These are phyloP conservation scores for Bacidia rubella DNA, from an alignment of 495 filamentous ascomycete species.

Conservation along the genomic window DNA sequence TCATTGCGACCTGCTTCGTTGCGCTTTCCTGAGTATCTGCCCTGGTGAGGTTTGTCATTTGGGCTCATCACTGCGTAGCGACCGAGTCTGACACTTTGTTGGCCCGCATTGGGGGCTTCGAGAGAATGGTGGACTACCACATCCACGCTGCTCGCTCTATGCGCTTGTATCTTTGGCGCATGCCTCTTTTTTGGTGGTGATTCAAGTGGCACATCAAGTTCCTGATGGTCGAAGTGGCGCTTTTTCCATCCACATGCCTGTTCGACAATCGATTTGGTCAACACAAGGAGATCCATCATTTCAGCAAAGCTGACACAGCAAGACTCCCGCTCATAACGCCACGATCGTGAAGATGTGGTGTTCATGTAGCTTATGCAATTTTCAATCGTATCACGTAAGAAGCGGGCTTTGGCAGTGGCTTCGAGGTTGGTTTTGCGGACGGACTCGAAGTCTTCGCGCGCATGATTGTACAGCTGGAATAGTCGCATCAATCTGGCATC, in stretches of 20 bases:
- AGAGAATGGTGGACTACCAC: too few relatives aligned
- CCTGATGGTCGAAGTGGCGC: constrained; percentile 27
- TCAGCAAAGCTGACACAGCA: constrained; percentile 18
- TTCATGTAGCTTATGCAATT: constrained; percentile 28
- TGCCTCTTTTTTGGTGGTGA: background rate
- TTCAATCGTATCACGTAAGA: constrained; percentile 37
- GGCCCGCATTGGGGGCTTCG: too few relatives aligned
- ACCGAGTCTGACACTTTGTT: too few relatives aligned
- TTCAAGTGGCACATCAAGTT: background rate
- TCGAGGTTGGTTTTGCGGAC: constrained; percentile 13
- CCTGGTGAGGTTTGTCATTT: too few relatives aligned
- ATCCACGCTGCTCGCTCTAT: too few relatives aligned
- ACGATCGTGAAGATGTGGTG: too few relatives aligned
- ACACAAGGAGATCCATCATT: constrained; percentile 20
- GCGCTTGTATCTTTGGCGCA: background rate
- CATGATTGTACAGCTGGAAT: constrained; percentile 24
- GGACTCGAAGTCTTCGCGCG: constrained; percentile 28
- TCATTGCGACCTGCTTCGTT: too few relatives aligned
- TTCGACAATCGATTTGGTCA: constrained; percentile 24
- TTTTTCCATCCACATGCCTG: constrained; percentile 32
- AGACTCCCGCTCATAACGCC: too few relatives aligned
- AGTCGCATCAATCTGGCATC: too few relatives aligned
- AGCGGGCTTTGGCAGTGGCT: constrained; percentile 25
- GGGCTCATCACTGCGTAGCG: too few relatives aligned
- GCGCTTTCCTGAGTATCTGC: too few relatives aligned